phyloP scores from a whole-genome alignment of 805 yeast species.

The Candida arabinofermentans region DNA sequence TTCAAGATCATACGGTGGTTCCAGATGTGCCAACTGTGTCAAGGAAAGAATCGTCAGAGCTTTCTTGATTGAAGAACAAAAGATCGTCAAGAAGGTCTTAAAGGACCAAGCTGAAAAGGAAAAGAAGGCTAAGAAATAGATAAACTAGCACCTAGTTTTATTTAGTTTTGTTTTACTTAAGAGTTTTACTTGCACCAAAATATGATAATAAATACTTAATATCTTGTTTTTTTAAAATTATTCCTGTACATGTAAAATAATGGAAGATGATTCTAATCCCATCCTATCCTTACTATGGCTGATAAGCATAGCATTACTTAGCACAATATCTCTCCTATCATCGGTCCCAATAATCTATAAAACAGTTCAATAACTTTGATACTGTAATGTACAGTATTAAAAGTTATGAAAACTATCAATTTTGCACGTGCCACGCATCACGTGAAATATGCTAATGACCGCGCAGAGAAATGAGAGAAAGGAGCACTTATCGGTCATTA shows the following conservation, averaged over 20 bases:
- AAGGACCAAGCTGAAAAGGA: slow-evolving; percentile 94
- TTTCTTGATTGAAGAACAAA: slow-evolving; percentile 99
- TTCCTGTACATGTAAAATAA: not conserved
- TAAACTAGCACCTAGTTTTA: not conserved
- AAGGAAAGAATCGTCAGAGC: slow-evolving; percentile 99
- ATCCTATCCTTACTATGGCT: no score
- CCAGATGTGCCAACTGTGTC: slow-evolving; percentile 97
- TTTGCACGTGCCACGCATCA: no score
- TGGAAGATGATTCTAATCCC: no score
- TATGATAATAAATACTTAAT: not conserved
- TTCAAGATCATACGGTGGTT: slow-evolving; percentile 99
- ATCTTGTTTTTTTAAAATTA: not conserved
- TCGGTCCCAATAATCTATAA: no score
- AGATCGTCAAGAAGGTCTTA: slow-evolving; percentile 98
- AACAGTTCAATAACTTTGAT: no score
- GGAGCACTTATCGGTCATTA: slow-evolving; percentile 1
- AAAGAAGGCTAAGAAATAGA: slow-evolving; percentile 47
- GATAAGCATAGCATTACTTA: no score
- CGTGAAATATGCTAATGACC: not conserved
- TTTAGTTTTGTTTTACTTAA: not conserved
- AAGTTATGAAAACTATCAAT: no score
- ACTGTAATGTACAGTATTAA: no score
- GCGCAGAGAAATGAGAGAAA: not conserved
- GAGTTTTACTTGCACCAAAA: not conserved
- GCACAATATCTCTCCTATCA: no score